These are phyloP conservation scores for Trichopus zeylanicus DNA, from an alignment of 116 monocot species.

Conservation along the genomic window DNA sequence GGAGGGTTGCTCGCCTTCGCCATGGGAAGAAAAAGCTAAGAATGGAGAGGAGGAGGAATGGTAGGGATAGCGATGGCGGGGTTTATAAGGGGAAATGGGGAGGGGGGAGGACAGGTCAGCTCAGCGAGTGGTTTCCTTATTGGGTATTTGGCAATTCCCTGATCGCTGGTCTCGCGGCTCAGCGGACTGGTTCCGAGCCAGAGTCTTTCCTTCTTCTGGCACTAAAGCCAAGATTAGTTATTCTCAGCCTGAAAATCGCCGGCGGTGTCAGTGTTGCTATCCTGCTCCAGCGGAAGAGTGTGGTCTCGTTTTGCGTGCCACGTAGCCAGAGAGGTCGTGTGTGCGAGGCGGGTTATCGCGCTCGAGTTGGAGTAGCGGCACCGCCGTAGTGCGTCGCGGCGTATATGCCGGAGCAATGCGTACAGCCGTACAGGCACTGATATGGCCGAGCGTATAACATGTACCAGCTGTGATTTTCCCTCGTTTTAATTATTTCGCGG, in stretches of 20 bases:
- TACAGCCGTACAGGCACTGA: too few relatives aligned
- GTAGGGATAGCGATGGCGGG: background rate
- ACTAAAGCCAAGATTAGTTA: conserved; percentile 1
- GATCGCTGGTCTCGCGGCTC: background rate
- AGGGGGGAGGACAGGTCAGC: too few relatives aligned
- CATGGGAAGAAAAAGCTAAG: too few relatives aligned
- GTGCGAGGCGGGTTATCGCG: background rate
- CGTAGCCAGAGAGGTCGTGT: background rate
- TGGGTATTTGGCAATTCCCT: too few relatives aligned
- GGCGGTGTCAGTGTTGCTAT: background rate
- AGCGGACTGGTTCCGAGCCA: background rate
- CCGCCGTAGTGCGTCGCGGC: too few relatives aligned
- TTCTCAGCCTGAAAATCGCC: background rate
- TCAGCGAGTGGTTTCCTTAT: too few relatives aligned
- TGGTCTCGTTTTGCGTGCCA: background rate
- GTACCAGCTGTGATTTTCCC: too few relatives aligned
- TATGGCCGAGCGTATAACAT: too few relatives aligned
- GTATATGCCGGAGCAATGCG: too few relatives aligned
- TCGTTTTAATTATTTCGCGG: too few relatives aligned
- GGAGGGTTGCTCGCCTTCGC: background rate
- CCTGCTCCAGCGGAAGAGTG: background rate
- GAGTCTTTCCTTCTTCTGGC: background rate
- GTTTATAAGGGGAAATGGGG: background rate
- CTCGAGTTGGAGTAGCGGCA: too few relatives aligned
- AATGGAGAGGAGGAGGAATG: background rate